Evolutionary conservation across 164 flowering plant genomes (phyloP), one percentile per base, ranked within the genome.

Genomic region (Stephania yunnanensis): DNA sequence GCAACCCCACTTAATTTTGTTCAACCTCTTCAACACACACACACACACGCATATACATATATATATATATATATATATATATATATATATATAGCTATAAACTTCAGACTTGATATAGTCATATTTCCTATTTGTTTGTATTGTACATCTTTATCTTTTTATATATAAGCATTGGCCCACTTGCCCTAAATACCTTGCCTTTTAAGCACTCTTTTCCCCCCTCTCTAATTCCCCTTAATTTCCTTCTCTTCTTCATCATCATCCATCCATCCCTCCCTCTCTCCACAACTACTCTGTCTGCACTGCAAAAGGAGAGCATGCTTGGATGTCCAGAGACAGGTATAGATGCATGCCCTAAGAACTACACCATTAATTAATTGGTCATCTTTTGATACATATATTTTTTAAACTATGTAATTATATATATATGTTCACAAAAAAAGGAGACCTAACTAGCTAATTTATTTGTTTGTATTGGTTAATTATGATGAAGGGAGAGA

Each of bases 321-420:
- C 90, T 79, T 89, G 89, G 84, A 90, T 89, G 95, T 89, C 92
- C 80, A 87, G 89, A 85, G 93, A 87, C 85, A 89, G 95, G 95
- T 88, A 87, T 25, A 25, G 0, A 25, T 25, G 25, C 25, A 25
- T 36, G 42, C 42, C 42, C 42, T 36, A 36, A 36, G 42, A 36
- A 36, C 42, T 36, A 36, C 3, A 2, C 2, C 42, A 36, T 2
- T 4, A 36, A 36, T 36, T 36, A 36, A 4, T 25, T 25, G 42
- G 42, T 36, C 1, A 36, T 36, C 4, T 36, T 36, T 2, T 36
- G 42, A 36, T 36, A 36, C 42, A 36, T 36, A 36, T 36, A 2
- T 36, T 36, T 36, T 36, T 36, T 25, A 25, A 25, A 25, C 25
- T 25, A 25, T 25, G 25, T 25, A 25, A 25, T 25, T 25, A 25